Evolutionary conservation across 2,329 filamentous ascomycete genomes (phyloP), one percentile per base, ranked within the genome.

Genomic region (Fusarium drepaniforme): DNA sequence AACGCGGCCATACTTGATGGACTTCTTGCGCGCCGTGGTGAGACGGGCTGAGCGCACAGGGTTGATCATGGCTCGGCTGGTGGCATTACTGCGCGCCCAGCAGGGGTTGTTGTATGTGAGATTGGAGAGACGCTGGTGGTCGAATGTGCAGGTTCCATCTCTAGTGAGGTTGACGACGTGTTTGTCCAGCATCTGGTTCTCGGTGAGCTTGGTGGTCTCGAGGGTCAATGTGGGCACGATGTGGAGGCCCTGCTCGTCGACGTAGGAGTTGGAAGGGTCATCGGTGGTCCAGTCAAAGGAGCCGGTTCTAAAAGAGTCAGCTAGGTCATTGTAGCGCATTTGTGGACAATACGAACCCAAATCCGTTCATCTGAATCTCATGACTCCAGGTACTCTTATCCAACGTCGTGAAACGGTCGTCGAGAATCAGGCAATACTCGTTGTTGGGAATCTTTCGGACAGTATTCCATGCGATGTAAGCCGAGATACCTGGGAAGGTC

Each of bases 231-330:
- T 89, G 8, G 87, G 87, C 11, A 87, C 84, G 40, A 89, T 88
- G 74, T 88, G 86, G 28, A 89, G 82, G 13, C 86, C 86, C 44
- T 86, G 81, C 1, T 75, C 79, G 68, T 88, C 85, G 30, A 84
- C 81, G 75, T 85, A 89, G 35, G 84, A 81, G 75, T 89, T 89
- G 67, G 78, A 76, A 0, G 80, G 68, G 70, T 88, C 86, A 8
- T 78, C 80, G 3, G 87, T 89, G 0, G 87, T 88, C 87, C 86
- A 88, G 80, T 89, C 87, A 78, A 89, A 89, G 33, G 85, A 81
- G 7, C 85, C 85, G 8, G 65, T 78, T 13, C 76, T 78, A n/a
- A 5, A 13, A 42, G 3, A n/a, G 18, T 42, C 18, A 21, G 40
- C 38, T 2, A 12, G 2, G 18, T 9, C 8, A 40, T 40, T 8